phyloP scores from a whole-genome alignment of 2,329 filamentous ascomycete genomes.

The Aspergillus sp. region DNA sequence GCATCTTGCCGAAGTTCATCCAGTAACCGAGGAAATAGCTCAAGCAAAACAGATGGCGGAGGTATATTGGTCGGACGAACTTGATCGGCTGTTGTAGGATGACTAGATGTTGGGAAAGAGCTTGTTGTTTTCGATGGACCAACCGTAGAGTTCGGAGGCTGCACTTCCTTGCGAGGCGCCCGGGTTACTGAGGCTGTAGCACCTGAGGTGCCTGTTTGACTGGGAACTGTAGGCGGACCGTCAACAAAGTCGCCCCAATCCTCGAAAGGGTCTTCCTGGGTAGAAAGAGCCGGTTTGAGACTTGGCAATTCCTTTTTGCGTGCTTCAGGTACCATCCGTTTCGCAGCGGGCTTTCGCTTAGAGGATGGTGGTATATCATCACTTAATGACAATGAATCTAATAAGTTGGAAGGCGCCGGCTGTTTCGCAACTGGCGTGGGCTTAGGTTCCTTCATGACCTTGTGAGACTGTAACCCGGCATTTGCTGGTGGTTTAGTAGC shows the following conservation, averaged over 20 bases:
- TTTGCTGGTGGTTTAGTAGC: slow-evolving; percentile 10
- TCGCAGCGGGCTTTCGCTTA: not conserved
- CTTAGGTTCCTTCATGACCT: not conserved
- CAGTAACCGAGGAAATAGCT: slow-evolving; percentile 72
- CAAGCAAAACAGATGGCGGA: slow-evolving; percentile 79
- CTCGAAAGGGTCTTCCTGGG: slow-evolving; percentile 28
- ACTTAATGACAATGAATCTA: slow-evolving; percentile 33
- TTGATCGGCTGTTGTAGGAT: slow-evolving; percentile 13
- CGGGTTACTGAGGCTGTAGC: not conserved
- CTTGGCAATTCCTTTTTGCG: slow-evolving; percentile 20
- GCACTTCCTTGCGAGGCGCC: not conserved
- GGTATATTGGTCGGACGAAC: slow-evolving; percentile 81
- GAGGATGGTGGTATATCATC: slow-evolving; percentile 22
- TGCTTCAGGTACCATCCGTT: slow-evolving; percentile 2
- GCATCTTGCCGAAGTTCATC: slow-evolving; percentile 64
- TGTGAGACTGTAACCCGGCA: not conserved
- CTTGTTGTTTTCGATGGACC: not conserved
- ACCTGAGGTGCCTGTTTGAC: slow-evolving; percentile 14
- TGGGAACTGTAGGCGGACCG: slow-evolving; percentile 23
- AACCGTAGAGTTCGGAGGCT: not conserved
- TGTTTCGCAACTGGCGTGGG: not conserved
- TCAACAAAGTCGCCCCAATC: slow-evolving; percentile 58
- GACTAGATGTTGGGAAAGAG: not conserved
- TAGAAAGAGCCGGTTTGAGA: slow-evolving; percentile 18
- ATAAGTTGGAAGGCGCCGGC: slow-evolving; percentile 11